A percentile compares a stretch with the other conserved stretches of the same genome.
Evolutionary conservation across 106 monocot species (phyloP).

Genomic region (Dioscorea alata): DNA sequence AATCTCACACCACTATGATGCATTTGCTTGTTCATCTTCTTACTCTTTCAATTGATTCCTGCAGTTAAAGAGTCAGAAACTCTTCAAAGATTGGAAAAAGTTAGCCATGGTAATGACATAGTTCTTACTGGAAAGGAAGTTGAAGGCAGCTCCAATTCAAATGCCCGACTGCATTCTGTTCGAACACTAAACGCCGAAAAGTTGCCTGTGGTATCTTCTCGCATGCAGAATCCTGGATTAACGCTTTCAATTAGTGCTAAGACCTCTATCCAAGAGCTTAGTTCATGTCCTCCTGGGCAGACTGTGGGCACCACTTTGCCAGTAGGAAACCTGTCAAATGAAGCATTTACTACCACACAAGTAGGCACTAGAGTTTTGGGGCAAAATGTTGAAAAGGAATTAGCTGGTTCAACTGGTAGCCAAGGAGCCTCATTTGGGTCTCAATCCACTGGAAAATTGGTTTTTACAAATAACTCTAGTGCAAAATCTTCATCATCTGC

Average conservation of each 20-base stretch:
- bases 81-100: slow-evolving; percentile 1
- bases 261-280: background rate
- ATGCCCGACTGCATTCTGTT: background rate
- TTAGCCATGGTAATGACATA: background rate
- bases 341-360: slow-evolving; percentile 7
- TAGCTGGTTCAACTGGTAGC: slow-evolving; percentile 9
- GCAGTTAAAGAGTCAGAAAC: slow-evolving; percentile 9
- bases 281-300: slow-evolving; percentile 5
- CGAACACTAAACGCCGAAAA: slow-evolving; percentile 4
- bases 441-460: slow-evolving; percentile 11
- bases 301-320: background rate
- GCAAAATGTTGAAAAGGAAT: slow-evolving; percentile 6
- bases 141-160: background rate
- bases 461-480: slow-evolving; percentile 8
- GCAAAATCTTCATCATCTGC: slow-evolving; percentile 17
- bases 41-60: background rate
- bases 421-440: slow-evolving; percentile 14
- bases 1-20: too few species aligned
- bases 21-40: too few species aligned
- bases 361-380: slow-evolving; percentile 7
- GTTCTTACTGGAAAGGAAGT: slow-evolving; percentile 1
- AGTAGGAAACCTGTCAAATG: slow-evolving; percentile 11
- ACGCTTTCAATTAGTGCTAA: background rate
- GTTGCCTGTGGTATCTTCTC: slow-evolving; percentile 5
- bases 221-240: background rate